These are phyloP conservation scores for Rhynchospora tenuis DNA, from an alignment of 176 grass and related monocot genomes.

Conservation along the genomic window DNA sequence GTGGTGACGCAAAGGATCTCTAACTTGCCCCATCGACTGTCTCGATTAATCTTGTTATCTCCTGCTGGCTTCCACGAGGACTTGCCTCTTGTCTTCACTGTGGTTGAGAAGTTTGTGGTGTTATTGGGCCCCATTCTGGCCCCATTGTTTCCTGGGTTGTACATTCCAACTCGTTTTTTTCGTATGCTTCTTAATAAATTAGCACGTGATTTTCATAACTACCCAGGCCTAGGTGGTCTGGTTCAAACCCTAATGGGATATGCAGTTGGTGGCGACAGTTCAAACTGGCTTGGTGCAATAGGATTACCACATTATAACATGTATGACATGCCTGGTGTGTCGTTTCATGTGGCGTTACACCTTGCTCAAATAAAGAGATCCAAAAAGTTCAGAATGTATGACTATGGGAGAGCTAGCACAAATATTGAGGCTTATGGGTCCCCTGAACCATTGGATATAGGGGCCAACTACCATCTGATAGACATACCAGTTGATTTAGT, in stretches of 20 bases:
- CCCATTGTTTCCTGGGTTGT: slow-evolving; percentile 76
- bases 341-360: slow-evolving; percentile 81
- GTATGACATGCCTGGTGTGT: slow-evolving; percentile 98
- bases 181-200: slow-evolving; percentile 98
- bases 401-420: slow-evolving; percentile 59
- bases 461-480: slow-evolving; percentile 59
- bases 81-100: slow-evolving; percentile 60
- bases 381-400: slow-evolving; percentile 86
- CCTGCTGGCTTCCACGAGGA: slow-evolving; percentile 96
- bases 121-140: slow-evolving; percentile 76
- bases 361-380: slow-evolving; percentile 82
- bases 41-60: slow-evolving; percentile 75
- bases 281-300: slow-evolving; percentile 89
- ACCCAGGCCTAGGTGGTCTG: slow-evolving; percentile 85
- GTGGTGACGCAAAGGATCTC: slow-evolving; percentile 65
- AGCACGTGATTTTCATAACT: slow-evolving; percentile 92
- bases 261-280: slow-evolving; percentile 87
- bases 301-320: slow-evolving; percentile 95
- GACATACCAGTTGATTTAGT: slow-evolving; percentile 83
- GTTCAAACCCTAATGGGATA: slow-evolving; percentile 97
- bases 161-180: slow-evolving; percentile 95
- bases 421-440: slow-evolving; percentile 80
- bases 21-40: slow-evolving; percentile 60
- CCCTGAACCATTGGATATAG: slow-evolving; percentile 80
- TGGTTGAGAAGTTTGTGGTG: slow-evolving; percentile 62